Evolutionary conservation across 169 alveolate genomes (phyloP).

Genomic region (Plasmodium vivax): DNA sequence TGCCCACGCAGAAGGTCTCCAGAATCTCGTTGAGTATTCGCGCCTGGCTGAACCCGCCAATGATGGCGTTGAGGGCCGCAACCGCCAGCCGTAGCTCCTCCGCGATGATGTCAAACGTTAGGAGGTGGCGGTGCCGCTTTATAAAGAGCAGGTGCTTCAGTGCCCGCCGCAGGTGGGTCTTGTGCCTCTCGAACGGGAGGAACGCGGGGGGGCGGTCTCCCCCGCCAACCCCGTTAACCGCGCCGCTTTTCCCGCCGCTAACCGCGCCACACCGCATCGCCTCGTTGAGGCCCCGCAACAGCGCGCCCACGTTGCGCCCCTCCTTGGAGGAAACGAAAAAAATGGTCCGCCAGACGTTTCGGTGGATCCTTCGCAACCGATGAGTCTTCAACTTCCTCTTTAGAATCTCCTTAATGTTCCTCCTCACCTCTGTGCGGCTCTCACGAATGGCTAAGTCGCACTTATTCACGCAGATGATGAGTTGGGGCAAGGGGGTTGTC

Average conservation of each 20-base stretch:
- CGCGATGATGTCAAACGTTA: constrained; percentile 35
- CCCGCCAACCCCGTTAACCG: no score
- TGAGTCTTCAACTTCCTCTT: neutral
- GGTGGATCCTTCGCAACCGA: neutral
- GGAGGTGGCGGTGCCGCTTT: neutral
- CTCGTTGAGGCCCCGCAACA: neutral
- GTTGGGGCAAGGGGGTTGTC: neutral
- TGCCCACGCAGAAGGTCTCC: constrained; percentile 36
- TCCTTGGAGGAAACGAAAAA: constrained; percentile 52
- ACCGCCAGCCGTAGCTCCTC: constrained; percentile 48
- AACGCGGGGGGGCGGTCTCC: neutral
- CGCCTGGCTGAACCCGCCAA: constrained; percentile 7
- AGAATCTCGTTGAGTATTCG: constrained; percentile 16
- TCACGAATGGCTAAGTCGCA: constrained; percentile 5
- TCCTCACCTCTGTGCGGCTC: neutral
- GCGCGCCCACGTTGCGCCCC: constrained; percentile 13
- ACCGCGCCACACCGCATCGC: neutral
- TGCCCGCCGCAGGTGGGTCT: constrained; percentile 13
- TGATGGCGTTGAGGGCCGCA: neutral
- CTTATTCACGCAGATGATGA: constrained; percentile 30
- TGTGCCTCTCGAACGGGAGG: constrained; percentile 54
- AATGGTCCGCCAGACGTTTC: neutral
- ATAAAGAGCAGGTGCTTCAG: constrained; percentile 22
- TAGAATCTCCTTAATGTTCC: neutral
- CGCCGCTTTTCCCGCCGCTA: no score